Percentiles rank a stretch among this genome's conserved stretches.
phyloP scores from a whole-genome alignment of 495 filamentous ascomycete genomes.

The Cudoniella acicularis region DNA sequence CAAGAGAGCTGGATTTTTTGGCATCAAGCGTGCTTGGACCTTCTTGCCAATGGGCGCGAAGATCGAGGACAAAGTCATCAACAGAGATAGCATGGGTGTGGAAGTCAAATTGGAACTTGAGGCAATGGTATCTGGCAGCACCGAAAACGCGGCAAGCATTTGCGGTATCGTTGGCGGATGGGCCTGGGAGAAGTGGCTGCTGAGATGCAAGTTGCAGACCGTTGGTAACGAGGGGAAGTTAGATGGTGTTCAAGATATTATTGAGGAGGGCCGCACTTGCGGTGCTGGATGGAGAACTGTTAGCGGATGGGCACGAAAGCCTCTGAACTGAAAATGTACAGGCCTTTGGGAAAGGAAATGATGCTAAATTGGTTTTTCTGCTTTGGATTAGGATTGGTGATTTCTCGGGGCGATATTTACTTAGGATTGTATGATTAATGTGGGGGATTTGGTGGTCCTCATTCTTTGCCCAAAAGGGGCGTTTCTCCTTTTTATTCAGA shows the following conservation, averaged over 20 bases:
- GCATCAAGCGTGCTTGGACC: slow-evolving; percentile 83
- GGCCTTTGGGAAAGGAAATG: not conserved
- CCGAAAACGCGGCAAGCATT: slow-evolving; percentile 67
- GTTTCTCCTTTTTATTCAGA: not conserved
- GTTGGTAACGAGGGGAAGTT: slow-evolving; percentile 72
- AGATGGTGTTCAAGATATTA: slow-evolving; percentile 70
- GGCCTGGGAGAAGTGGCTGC: slow-evolving; percentile 95
- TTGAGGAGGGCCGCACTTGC: slow-evolving; percentile 78
- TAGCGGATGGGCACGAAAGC: slow-evolving; percentile 88
- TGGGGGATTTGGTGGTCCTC: not conserved
- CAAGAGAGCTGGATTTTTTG: slow-evolving; percentile 66
- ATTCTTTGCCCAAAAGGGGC: not conserved
- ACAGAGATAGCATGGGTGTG: slow-evolving; percentile 36
- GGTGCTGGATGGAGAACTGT: slow-evolving; percentile 84
- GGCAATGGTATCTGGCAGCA: slow-evolving; percentile 65
- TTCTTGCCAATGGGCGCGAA: slow-evolving; percentile 82
- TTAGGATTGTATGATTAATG: not conserved
- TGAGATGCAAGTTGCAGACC: slow-evolving; percentile 64
- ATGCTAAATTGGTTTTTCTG: not conserved
- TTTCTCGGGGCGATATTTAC: not conserved
- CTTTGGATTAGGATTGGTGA: not conserved
- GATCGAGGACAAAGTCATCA: slow-evolving; percentile 39
- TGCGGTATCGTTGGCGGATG: slow-evolving; percentile 81
- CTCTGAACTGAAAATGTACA: slow-evolving; percentile 28
- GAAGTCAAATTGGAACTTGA: slow-evolving; percentile 56